Conservation (phyloP, 805 yeast species). For the Candida arabinofermentans region DNA sequence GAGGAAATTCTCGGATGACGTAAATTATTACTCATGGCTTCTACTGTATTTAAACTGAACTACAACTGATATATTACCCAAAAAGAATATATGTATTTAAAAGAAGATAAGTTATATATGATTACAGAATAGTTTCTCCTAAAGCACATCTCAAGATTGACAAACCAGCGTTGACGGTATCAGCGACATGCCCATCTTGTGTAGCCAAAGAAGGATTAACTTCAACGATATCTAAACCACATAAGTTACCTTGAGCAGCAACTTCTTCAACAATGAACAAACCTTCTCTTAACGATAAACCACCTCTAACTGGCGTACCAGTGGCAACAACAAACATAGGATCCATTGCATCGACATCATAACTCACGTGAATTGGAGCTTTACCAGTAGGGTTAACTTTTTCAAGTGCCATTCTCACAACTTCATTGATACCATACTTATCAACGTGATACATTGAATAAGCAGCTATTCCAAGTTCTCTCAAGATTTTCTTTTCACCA, state of each 20-base stretch:
- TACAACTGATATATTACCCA: too few relatives aligned
- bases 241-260: conserved; percentile 84
- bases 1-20: background rate
- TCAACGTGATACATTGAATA: conserved; percentile 96
- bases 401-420: conserved; percentile 85
- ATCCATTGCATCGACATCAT: conserved; percentile 96
- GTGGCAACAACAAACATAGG: conserved; percentile 94
- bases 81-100: too few relatives aligned
- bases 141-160: conserved; percentile 91
- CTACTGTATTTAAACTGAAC: too few relatives aligned
- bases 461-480: conserved; percentile 71
- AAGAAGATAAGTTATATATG: too few relatives aligned
- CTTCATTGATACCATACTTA: conserved; percentile 87
- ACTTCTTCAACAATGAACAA: conserved; percentile 87
- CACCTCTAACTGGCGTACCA: conserved; percentile 97
- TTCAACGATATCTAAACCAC: conserved; percentile 89
- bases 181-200: conserved; percentile 68
- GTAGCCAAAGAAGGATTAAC: conserved; percentile 86
- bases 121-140: conserved; percentile 80
- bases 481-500: conserved; percentile 74
- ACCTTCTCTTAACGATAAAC: conserved; percentile 91
- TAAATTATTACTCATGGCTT: too few relatives aligned
- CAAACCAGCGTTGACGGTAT: conserved; percentile 86
- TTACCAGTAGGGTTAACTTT: conserved; percentile 67
- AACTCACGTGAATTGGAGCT: conserved; percentile 80